Evolutionary conservation across 2,329 filamentous ascomycete genomes (phyloP).

Genomic region (Sodiomyces alkalinus): DNA sequence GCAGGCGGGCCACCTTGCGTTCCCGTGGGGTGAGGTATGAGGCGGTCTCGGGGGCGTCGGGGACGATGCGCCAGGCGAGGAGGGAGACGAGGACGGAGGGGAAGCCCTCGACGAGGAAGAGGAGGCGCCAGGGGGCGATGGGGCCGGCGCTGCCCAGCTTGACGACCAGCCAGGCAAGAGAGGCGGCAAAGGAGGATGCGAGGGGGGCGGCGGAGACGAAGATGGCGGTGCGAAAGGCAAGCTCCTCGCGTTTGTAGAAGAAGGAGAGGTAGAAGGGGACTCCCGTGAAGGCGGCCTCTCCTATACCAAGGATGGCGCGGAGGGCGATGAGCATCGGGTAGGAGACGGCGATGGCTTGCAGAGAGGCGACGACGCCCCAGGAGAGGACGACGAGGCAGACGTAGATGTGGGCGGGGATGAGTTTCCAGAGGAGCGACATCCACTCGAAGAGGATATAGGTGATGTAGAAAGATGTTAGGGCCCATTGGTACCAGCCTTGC

Average conservation of each 20-base stretch:
- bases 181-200: slow-evolving; percentile 69
- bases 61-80: slow-evolving; percentile 59
- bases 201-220: slow-evolving; percentile 74
- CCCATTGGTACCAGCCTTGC: slow-evolving; percentile 41
- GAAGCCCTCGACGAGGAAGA: slow-evolving; percentile 76
- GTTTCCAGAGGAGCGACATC: slow-evolving; percentile 47
- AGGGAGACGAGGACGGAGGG: slow-evolving; percentile 64
- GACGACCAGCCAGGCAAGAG: slow-evolving; percentile 65
- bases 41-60: slow-evolving; percentile 57
- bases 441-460: slow-evolving; percentile 50
- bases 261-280: slow-evolving; percentile 50
- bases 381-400: slow-evolving; percentile 49
- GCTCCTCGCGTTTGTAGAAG: slow-evolving; percentile 51
- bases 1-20: slow-evolving; percentile 53
- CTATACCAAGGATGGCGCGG: slow-evolving; percentile 42
- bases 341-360: slow-evolving; percentile 52
- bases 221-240: slow-evolving; percentile 72
- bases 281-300: slow-evolving; percentile 50
- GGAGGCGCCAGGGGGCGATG: slow-evolving; percentile 70
- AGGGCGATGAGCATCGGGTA: slow-evolving; percentile 44
- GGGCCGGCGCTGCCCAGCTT: slow-evolving; percentile 48
- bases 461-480: slow-evolving; percentile 45
- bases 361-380: slow-evolving; percentile 66
- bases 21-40: slow-evolving; percentile 46
- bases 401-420: slow-evolving; percentile 45